Base-by-base conservation (phyloP, 257 asterid species). In the Oldenlandia corymbosa region DNA sequence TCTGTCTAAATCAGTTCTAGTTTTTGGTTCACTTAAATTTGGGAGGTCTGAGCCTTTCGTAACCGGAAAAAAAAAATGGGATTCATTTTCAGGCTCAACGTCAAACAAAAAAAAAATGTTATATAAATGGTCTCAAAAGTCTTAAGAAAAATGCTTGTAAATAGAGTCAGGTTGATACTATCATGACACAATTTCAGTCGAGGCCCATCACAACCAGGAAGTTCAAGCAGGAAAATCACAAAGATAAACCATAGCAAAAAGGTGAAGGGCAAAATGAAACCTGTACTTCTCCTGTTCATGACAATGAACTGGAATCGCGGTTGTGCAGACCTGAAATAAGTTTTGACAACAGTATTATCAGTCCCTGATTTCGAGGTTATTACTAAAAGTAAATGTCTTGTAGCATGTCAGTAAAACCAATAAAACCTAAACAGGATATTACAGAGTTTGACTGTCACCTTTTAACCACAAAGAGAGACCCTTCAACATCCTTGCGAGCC, bases 401-500 rank as follows among this genome's bases (percentile, higher is more conserved):
- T 39, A 41, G 13, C n/a, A 42, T 20, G 11, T 13, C 20, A 7
- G 20, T 11, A 17, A 23, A 39, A 23, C 13, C 39, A 53, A 62
- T 54, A 32, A 12, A 27, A 52, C 27, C 43, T 24, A 39, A 64
- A 37, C 13, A 18, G 41, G 21, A 16, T 9, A 31, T 4, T 30
- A 12, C 5, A 48, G 7, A 53, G 41, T 17, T 24, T 34, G 61
- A 48, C n/a, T 47, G 42, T 12, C 66, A 85, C 97, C 97, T 85
- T 73, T 79, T 85, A 68, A 90, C 97, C 23, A 88, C 93, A 76
- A 90, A 90, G 36, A 90, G 85, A 21, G 97, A 76, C 60, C 97
- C 97, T 74, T 88, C 88, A 53, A 90, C 95, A 64, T 88, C 94
- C 81, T 85, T 90, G 61, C 95, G 90, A 69, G 86, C 80, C 96